phyloP scores from a whole-genome alignment of 352 stramenopile genomes.

The Pythium graminicola region DNA sequence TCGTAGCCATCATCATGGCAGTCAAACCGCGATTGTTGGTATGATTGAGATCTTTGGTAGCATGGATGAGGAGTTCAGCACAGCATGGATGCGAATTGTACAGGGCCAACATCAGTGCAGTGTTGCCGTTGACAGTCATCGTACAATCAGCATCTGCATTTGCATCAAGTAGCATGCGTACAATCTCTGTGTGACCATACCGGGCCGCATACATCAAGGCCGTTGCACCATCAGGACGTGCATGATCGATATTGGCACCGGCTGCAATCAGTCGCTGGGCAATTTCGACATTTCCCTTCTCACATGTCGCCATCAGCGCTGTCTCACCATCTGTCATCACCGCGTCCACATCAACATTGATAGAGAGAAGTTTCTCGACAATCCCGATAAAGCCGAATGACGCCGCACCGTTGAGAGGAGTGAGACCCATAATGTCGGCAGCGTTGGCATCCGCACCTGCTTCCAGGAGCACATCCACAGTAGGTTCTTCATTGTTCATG shows the following conservation, averaged over 20 bases:
- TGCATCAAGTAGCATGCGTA: neutral
- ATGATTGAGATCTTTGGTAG: neutral
- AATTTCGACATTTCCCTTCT: neutral
- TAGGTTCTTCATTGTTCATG: neutral
- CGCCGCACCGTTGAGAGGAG: neutral
- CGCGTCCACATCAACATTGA: neutral
- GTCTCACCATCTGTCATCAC: neutral
- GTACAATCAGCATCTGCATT: neutral
- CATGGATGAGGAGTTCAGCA: neutral
- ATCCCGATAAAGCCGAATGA: neutral
- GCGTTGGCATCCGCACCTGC: neutral
- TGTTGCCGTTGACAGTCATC: neutral
- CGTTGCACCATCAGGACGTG: neutral
- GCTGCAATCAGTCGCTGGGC: neutral
- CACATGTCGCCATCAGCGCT: neutral
- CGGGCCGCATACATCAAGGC: neutral
- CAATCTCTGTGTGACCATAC: neutral
- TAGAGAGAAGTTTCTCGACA: conserved; percentile 2
- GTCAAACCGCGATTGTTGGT: neutral
- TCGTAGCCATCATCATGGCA: neutral
- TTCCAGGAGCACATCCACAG: neutral
- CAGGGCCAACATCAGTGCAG: neutral
- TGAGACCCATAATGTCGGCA: neutral
- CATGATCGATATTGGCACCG: neutral
- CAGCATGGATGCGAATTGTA: neutral